These are phyloP conservation scores for Plectranthus barbatus DNA, from an alignment of 257 asterid species.

Conservation along the genomic window DNA sequence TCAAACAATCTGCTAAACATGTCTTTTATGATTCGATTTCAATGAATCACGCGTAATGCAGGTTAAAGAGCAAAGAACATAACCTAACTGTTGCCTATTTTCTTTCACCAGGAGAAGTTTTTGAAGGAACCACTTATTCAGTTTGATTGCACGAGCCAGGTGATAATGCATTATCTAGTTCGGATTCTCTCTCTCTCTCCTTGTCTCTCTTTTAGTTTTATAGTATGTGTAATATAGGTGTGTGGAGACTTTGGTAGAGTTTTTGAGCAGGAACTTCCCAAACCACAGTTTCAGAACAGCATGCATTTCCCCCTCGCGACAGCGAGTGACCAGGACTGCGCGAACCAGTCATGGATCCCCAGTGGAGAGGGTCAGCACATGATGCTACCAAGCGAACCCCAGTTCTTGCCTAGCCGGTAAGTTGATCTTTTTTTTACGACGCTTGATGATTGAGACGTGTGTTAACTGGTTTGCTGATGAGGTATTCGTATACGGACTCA, in stretches of 20 bases:
- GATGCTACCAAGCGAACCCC: conserved; percentile 42
- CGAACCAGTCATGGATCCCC: conserved; percentile 46
- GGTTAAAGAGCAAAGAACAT: neutral
- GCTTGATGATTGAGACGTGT: no score
- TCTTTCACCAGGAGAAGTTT: conserved; percentile 37
- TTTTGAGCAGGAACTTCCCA: conserved; percentile 14
- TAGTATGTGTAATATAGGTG: neutral
- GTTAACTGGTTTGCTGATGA: neutral
- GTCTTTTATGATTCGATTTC: neutral
- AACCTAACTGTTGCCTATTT: neutral
- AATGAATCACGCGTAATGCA: neutral
- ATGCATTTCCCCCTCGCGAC: conserved; percentile 34
- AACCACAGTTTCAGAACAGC: conserved; percentile 40
- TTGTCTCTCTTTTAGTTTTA: neutral
- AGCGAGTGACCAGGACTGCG: conserved; percentile 40
- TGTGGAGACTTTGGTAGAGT: conserved; percentile 14
- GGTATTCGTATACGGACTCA: neutral
- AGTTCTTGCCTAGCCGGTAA: conserved; percentile 44
- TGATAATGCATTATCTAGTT: conserved; percentile 13
- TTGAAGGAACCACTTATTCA: conserved; percentile 37
- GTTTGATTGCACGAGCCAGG: conserved; percentile 55
- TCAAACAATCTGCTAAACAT: neutral
- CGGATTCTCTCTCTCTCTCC: neutral
- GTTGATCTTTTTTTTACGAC: neutral
- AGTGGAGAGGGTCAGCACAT: conserved; percentile 41